phyloP scores from a whole-genome alignment of 1,284 basidiomycete genomes.

The Gastroboletus turbinatus region DNA sequence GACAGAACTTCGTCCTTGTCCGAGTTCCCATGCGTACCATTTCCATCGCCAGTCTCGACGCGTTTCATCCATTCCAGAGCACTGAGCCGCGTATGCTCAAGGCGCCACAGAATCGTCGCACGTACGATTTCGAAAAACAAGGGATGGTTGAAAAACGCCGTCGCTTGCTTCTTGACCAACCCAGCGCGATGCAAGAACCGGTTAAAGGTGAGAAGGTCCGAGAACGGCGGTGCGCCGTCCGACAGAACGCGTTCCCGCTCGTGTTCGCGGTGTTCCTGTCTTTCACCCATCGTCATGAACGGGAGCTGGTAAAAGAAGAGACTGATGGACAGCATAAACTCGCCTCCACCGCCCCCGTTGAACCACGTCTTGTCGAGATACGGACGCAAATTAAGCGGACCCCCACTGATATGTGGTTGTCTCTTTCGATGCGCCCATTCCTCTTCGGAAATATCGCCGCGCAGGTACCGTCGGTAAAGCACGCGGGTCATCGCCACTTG shows the following conservation, averaged over 20 bases:
- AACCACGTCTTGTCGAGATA: slow-evolving; percentile 51
- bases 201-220: slow-evolving; percentile 41
- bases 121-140: slow-evolving; percentile 47
- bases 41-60: too few relatives aligned
- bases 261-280: background rate
- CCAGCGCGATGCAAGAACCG: slow-evolving; percentile 48
- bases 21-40: background rate
- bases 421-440: slow-evolving; percentile 55
- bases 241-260: slow-evolving; percentile 20
- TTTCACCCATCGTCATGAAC: slow-evolving; percentile 50
- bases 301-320: slow-evolving; percentile 47
- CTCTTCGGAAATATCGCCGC: slow-evolving; percentile 45
- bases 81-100: slow-evolving; percentile 28
- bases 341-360: slow-evolving; percentile 42
- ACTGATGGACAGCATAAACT: slow-evolving; percentile 45
- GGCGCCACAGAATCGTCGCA: slow-evolving; percentile 28
- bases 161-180: slow-evolving; percentile 40
- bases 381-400: slow-evolving; percentile 52
- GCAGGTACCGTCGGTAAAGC: slow-evolving; percentile 46
- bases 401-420: slow-evolving; percentile 48
- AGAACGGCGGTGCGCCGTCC: slow-evolving; percentile 41
- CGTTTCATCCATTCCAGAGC: slow-evolving; percentile 18
- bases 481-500: slow-evolving; percentile 58
- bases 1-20: background rate
- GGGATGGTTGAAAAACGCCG: slow-evolving; percentile 41